A percentile compares a stretch with the other conserved stretches of the same genome.
Conservation (phyloP, 1,284 basidiomycete species). For the Ganoderma lucidum region DNA sequence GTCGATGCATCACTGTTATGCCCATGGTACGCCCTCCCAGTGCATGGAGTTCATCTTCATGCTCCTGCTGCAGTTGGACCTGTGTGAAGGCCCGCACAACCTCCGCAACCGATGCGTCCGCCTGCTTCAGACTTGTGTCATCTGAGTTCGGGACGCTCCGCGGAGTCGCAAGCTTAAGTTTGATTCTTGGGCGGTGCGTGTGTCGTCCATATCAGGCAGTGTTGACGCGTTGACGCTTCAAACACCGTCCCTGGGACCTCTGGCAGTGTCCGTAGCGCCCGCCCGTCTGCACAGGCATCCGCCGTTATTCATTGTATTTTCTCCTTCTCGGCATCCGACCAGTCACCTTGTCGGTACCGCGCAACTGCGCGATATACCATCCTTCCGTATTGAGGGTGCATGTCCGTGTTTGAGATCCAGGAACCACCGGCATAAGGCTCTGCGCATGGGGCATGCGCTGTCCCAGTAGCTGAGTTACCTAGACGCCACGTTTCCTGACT, state of each 20-base stretch:
- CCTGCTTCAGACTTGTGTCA: background rate
- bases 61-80: background rate
- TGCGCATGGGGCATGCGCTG: background rate
- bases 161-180: background rate
- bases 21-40: background rate
- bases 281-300: background rate
- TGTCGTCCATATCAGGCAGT: background rate
- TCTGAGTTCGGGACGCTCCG: background rate
- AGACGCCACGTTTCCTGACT: conserved; percentile 1
- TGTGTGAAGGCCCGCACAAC: background rate
- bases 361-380: background rate
- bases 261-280: background rate
- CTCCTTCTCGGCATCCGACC: background rate
- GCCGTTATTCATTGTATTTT: background rate
- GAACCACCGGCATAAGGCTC: background rate
- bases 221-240: background rate
- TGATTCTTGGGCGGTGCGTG: background rate
- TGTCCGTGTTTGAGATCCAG: background rate
- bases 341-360: conserved; percentile 1
- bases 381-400: background rate
- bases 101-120: background rate
- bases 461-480: background rate
- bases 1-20: background rate
- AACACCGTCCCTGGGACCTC: background rate
- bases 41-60: background rate